Conservation (phyloP, 345 rosid species). For the Mallotus nudiflorus region DNA sequence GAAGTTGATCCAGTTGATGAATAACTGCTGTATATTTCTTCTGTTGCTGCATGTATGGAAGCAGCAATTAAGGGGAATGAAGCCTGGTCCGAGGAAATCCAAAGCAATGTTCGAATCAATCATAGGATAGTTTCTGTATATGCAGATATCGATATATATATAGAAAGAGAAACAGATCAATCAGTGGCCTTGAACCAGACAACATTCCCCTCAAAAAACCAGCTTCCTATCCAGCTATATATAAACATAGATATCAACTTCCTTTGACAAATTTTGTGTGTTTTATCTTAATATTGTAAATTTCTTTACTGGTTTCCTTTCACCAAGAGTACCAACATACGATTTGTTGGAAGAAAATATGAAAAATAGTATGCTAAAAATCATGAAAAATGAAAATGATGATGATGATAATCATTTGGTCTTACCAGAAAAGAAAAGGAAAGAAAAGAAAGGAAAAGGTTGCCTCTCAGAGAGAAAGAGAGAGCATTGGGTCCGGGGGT, state of each 20-base stretch:
- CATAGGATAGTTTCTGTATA: background rate
- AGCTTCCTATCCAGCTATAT: constrained; percentile 39
- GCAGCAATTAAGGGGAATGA: constrained; percentile 83
- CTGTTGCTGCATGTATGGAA: constrained; percentile 24
- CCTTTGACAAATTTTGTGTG: background rate
- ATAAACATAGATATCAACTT: no score
- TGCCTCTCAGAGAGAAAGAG: constrained; percentile 18
- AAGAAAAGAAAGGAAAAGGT: background rate
- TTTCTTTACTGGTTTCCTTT: background rate
- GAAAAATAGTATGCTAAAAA: constrained; percentile 8
- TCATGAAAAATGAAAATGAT: constrained; percentile 12
- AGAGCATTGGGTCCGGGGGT: constrained; percentile 9
- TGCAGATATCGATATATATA: background rate
- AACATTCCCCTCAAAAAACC: constrained; percentile 58
- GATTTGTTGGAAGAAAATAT: background rate
- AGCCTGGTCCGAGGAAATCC: constrained; percentile 79
- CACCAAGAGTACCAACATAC: background rate
- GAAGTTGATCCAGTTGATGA: background rate
- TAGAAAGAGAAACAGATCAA: background rate
- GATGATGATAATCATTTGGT: constrained; percentile 34
- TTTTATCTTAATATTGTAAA: background rate
- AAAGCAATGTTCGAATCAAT: no score
- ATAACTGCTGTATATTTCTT: no score
- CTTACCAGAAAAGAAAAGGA: constrained; percentile 17
- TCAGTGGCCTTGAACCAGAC: constrained; percentile 52